Evolutionary conservation across 148 eudicot genomes (phyloP).

Genomic region (Vaccinium darrowii): DNA sequence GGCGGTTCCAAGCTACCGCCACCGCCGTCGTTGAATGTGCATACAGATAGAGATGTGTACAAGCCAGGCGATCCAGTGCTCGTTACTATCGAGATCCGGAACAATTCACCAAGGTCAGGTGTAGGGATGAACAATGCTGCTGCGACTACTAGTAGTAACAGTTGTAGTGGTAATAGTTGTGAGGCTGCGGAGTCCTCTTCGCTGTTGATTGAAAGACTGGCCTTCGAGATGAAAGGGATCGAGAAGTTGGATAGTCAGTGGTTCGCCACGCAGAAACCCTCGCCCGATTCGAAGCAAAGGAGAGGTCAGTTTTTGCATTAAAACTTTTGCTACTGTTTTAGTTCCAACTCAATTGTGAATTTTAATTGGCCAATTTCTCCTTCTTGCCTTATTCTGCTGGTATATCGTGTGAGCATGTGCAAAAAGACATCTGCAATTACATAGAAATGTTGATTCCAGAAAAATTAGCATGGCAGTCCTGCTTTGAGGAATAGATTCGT

Average conservation of each 20-base stretch:
- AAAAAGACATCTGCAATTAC: not conserved
- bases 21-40: slow-evolving; percentile 48
- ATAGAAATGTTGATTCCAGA: not conserved
- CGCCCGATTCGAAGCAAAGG: slow-evolving; percentile 46
- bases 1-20: slow-evolving; percentile 16
- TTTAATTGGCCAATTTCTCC: not conserved
- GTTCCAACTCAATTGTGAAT: not conserved
- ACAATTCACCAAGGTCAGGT: slow-evolving; percentile 22
- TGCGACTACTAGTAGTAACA: not conserved
- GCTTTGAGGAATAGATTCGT: not conserved
- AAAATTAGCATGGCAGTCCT: not conserved
- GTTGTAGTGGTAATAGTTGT: not conserved
- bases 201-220: slow-evolving; percentile 58
- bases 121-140: not conserved
- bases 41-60: slow-evolving; percentile 64
- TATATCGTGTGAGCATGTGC: not conserved
- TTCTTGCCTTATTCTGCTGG: not conserved
- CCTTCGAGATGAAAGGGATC: slow-evolving; percentile 75
- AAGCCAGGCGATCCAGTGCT: slow-evolving; percentile 78
- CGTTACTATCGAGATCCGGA: slow-evolving; percentile 55
- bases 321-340: not conserved
- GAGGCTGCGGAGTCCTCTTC: slow-evolving; percentile 31
- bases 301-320: slow-evolving; percentile 40
- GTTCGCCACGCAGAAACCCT: slow-evolving; percentile 64
- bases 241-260: slow-evolving; percentile 88